Evolutionary conservation across 2,329 filamentous ascomycete species (phyloP), one percentile per base, ranked within the genome.

Genomic region (Lasiodiplodia gonubiensis): DNA sequence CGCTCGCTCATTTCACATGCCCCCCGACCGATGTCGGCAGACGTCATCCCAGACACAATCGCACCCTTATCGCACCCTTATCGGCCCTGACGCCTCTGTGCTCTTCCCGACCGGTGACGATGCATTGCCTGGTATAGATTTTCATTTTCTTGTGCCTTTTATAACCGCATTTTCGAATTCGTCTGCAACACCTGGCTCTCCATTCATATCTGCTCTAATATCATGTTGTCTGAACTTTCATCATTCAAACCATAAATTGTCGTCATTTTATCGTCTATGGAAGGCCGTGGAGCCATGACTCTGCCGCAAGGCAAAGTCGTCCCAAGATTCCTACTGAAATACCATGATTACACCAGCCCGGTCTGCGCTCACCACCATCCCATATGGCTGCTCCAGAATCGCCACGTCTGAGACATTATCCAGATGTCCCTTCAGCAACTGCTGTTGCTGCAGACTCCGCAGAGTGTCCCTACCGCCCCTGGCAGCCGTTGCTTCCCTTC

Each of bases 281-380:
- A 7, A 30, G 16, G n/a, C n/a, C 30, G 48, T 60, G 7, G 25
- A 33, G 7, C 30, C 30, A 6, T 33, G 30, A 33, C 30, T 54
- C 12, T 27, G 21, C 21, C 25, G 42, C 39, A 39, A 23, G 21
- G 23, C 27, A 30, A 30, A 10, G 51, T n/a, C 39, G 33, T 61
- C 23, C 16, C 39, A 33, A 48, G 11, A 48, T 21, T 10, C 35
- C 35, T 67, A 89, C 76, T 87, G 86, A 77, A 88, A 97, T 64
- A 97, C 89, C 84, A 95, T 97, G 54, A 98, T 89, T 77, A 94
- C 90, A 0, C 95, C 95, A 48, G 90, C 92, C 72, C 94, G 85
- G 82, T 99, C 95, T 65, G 91, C 94, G 71, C 92, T 96, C 60
- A 98, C 85, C 39, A 94, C 91, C 92, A 98, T 97, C 4, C 91